Conservation (phyloP, 1,139 yeast species). For the Candida sp. region DNA sequence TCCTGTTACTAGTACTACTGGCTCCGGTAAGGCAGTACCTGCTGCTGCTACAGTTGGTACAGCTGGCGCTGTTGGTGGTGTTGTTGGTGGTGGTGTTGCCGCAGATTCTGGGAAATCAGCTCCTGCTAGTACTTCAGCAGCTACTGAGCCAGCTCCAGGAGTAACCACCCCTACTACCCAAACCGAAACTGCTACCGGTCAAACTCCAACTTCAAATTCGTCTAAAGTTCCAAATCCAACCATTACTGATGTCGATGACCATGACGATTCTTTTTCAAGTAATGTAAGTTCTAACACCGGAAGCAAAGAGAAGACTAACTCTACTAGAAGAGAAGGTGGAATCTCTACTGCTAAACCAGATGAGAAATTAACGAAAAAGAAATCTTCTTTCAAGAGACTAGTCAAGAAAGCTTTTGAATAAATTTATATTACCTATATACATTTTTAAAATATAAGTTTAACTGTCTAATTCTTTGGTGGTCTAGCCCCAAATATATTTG, state of each 20-base stretch:
- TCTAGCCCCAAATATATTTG: slow-evolving; percentile 84
- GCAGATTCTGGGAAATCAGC: no score
- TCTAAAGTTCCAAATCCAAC: background rate
- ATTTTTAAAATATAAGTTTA: background rate
- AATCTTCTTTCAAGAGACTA: slow-evolving; percentile 17
- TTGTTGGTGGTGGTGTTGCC: no score
- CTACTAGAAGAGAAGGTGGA: background rate
- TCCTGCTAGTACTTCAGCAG: no score
- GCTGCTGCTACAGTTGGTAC: background rate
- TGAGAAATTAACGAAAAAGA: slow-evolving; percentile 10
- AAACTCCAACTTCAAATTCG: background rate
- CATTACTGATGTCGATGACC: background rate
- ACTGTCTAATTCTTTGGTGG: slow-evolving; percentile 23
- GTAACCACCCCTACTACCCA: slow-evolving; percentile 4
- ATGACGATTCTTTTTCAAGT: background rate
- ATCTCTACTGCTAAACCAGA: background rate
- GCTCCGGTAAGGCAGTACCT: background rate
- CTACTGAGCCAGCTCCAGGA: background rate
- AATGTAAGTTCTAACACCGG: background rate
- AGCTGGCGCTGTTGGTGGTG: background rate
- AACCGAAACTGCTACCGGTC: slow-evolving; percentile 1
- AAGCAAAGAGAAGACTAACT: background rate
- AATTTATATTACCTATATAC: background rate
- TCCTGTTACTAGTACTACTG: slow-evolving; percentile 3
- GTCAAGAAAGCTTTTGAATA: slow-evolving; percentile 13